These are phyloP conservation scores for Nyssa sinensis DNA, from an alignment of 148 eudicot species.

Conservation along the genomic window DNA sequence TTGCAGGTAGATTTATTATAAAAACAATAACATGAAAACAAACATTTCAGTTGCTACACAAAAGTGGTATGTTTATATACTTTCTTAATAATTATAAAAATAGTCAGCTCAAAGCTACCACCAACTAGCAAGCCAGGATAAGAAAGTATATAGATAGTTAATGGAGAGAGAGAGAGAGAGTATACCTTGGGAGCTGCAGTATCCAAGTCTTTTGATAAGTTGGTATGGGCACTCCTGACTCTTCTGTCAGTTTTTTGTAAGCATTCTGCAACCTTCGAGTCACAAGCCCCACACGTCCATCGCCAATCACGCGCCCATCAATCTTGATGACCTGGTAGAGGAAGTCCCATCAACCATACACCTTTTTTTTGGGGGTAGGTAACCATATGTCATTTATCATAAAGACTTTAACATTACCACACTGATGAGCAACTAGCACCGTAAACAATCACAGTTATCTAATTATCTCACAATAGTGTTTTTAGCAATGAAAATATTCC, in stretches of 20 bases:
- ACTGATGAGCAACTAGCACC: background rate
- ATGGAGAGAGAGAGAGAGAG: constrained; percentile 1
- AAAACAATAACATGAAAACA: background rate
- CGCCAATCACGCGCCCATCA: constrained; percentile 80
- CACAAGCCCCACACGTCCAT: constrained; percentile 75
- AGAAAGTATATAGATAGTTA: background rate
- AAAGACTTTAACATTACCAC: background rate
- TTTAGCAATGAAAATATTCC: background rate
- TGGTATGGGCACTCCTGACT: constrained; percentile 82
- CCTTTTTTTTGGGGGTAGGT: no score
- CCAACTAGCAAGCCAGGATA: background rate
- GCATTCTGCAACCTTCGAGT: constrained; percentile 70
- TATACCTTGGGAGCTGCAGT: constrained; percentile 1
- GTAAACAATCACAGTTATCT: no score
- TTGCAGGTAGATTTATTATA: no score
- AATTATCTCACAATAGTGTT: background rate
- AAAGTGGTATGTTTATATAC: background rate
- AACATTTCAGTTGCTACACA: background rate
- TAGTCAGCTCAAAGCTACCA: background rate
- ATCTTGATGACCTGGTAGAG: constrained; percentile 64
- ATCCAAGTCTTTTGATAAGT: constrained; percentile 41
- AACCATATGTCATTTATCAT: background rate
- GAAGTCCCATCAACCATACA: background rate
- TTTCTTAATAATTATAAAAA: background rate
- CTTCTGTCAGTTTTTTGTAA: constrained; percentile 55